These are phyloP conservation scores for Escovopsis sp. DNA, from an alignment of 2,329 filamentous ascomycete species.

Conservation along the genomic window DNA sequence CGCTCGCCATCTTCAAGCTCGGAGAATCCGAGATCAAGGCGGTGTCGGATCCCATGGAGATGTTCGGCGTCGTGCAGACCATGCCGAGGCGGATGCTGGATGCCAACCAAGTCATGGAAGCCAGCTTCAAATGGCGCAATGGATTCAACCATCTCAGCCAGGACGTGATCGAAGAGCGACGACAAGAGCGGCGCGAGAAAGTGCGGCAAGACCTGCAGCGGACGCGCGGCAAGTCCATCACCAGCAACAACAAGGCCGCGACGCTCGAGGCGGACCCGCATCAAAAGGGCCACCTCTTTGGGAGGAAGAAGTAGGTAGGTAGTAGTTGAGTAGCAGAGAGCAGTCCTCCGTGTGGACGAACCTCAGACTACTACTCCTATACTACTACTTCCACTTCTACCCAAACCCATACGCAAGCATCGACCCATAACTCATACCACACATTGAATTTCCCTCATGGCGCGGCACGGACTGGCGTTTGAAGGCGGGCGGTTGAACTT, in stretches of 20 bases:
- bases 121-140: conserved; percentile 66
- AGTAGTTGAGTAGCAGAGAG: background rate
- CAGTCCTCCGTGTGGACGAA: too few relatives aligned
- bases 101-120: conserved; percentile 66
- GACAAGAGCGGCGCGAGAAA: conserved; percentile 50
- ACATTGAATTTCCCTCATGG: conserved; percentile 2
- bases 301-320: conserved; percentile 17
- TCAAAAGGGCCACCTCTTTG: conserved; percentile 32
- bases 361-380: too few relatives aligned
- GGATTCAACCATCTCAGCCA: conserved; percentile 73
- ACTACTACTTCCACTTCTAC: too few relatives aligned
- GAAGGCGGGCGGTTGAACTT: background rate
- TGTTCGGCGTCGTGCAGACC: conserved; percentile 85
- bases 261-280: conserved; percentile 14
- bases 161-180: conserved; percentile 61
- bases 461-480: conserved; percentile 3
- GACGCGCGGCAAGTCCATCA: conserved; percentile 12
- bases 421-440: conserved; percentile 3
- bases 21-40: conserved; percentile 68
- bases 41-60: conserved; percentile 79
- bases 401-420: background rate
- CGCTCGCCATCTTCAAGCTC: conserved; percentile 79
- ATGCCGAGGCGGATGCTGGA: conserved; percentile 71
- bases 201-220: conserved; percentile 26
- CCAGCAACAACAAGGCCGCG: conserved; percentile 17